A percentile compares a stretch with the other conserved stretches of the same genome.
phyloP scores from a whole-genome alignment of 2,329 filamentous ascomycete genomes.

The Emergomyces orientalis region DNA sequence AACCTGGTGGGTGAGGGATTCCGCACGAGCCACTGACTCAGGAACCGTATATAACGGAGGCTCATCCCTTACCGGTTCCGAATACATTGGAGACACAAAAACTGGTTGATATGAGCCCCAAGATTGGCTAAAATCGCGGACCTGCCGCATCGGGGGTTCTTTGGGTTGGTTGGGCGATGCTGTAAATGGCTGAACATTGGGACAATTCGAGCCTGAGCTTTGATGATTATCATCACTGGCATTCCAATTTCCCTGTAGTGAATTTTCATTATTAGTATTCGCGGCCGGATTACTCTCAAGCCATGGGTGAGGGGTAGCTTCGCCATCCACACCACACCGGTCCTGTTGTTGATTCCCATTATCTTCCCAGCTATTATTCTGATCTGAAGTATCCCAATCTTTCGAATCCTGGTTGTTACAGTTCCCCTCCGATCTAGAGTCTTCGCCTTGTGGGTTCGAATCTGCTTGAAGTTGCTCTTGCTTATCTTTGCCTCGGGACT shows the following conservation, averaged over 20 bases:
- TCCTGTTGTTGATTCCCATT: neutral
- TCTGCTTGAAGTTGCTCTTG: neutral
- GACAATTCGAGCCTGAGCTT: neutral
- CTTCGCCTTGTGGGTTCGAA: neutral
- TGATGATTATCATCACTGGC: neutral
- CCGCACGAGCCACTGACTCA: conserved; percentile 12
- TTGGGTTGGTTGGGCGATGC: neutral
- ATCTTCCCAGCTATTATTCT: neutral
- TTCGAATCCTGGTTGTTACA: conserved; percentile 2
- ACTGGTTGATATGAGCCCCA: neutral
- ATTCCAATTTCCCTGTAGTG: conserved; percentile 1
- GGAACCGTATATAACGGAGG: conserved; percentile 18
- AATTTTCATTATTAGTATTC: neutral
- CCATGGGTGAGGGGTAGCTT: neutral
- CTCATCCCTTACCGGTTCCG: conserved; percentile 11
- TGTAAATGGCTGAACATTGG: conserved; percentile 4
- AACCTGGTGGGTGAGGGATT: conserved; percentile 23
- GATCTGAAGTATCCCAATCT: neutral
- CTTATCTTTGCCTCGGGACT: neutral
- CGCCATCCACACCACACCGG: conserved; percentile 1
- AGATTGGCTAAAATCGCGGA: neutral
- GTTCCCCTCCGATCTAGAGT: neutral
- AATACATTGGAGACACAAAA: conserved; percentile 12
- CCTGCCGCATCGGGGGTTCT: neutral
- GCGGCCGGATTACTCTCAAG: neutral